Evolutionary conservation across 2,329 filamentous ascomycete species (phyloP).

Genomic region (Allantophomopsis lycopodina): DNA sequence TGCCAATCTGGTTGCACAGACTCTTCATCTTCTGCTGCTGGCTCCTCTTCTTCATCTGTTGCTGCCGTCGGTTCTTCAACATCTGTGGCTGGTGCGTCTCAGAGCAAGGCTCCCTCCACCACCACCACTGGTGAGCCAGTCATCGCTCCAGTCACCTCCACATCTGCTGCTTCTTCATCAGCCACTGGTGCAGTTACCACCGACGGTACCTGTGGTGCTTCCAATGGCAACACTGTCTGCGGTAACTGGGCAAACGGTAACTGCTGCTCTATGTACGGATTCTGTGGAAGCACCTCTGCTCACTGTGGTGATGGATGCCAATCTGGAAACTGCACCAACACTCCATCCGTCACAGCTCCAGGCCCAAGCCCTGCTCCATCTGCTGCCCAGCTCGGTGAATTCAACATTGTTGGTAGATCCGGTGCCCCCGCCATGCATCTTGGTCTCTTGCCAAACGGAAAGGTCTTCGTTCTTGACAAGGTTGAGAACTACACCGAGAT

Average conservation of each 20-base stretch:
- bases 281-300: conserved; percentile 27
- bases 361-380: conserved; percentile 25
- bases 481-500: conserved; percentile 47
- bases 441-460: conserved; percentile 41
- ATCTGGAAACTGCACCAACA: conserved; percentile 33
- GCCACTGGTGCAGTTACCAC: conserved; percentile 24
- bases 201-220: conserved; percentile 38
- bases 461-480: conserved; percentile 48
- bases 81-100: background rate
- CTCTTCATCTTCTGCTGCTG: conserved; percentile 5
- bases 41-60: too few relatives aligned
- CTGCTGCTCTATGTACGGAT: conserved; percentile 44
- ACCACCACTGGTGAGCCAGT: conserved; percentile 12
- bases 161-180: conserved; percentile 8
- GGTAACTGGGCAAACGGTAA: conserved; percentile 34
- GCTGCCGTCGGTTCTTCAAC: conserved; percentile 12
- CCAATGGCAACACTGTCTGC: conserved; percentile 32
- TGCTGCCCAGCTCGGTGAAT: conserved; percentile 28
- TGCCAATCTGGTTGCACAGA: conserved; percentile 17
- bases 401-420: conserved; percentile 35
- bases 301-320: conserved; percentile 44
- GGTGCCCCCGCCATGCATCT: conserved; percentile 53
- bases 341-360: conserved; percentile 19
- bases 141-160: conserved; percentile 10
- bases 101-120: conserved; percentile 7